Evolutionary conservation across 805 yeast genomes (phyloP).

Genomic region (Wickerhamomyces rabaulensis): DNA sequence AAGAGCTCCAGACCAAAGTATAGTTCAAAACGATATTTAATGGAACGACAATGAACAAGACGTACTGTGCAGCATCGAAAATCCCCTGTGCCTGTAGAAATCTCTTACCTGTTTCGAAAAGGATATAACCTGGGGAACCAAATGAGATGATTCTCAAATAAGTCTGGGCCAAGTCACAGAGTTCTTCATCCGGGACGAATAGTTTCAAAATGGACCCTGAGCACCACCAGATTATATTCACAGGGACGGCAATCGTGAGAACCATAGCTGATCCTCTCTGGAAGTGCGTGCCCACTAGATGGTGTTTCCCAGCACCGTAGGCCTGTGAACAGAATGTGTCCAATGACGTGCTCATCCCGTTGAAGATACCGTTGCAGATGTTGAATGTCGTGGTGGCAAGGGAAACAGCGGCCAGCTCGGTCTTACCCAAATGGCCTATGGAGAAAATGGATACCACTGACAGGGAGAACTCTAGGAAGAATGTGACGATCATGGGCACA

Average conservation of each 20-base stretch:
- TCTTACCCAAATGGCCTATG: constrained; percentile 69
- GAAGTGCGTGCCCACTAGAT: constrained; percentile 58
- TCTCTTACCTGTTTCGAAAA: constrained; percentile 74
- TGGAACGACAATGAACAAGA: constrained; percentile 57
- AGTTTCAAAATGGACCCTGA: constrained; percentile 39
- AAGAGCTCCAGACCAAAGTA: constrained; percentile 57
- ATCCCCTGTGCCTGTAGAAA: constrained; percentile 74
- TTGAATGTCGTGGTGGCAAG: constrained; percentile 71
- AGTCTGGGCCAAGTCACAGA: constrained; percentile 48
- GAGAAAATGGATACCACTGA: constrained; percentile 73
- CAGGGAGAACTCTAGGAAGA: constrained; percentile 65
- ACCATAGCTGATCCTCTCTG: constrained; percentile 63
- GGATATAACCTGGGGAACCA: constrained; percentile 66
- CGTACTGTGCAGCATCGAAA: constrained; percentile 67
- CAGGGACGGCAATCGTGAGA: constrained; percentile 42
- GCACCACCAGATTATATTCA: constrained; percentile 53
- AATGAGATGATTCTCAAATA: constrained; percentile 49
- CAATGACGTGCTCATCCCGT: constrained; percentile 68
- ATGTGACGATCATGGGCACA: constrained; percentile 59
- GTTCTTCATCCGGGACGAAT: constrained; percentile 47
- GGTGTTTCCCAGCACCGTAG: constrained; percentile 59
- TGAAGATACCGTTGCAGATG: constrained; percentile 59
- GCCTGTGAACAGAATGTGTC: constrained; percentile 77
- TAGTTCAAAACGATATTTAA: constrained; percentile 55
- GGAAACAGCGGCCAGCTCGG: constrained; percentile 68